Evolutionary conservation across 2,329 filamentous ascomycete genomes (phyloP).

Genomic region (Aspergillus hortae): DNA sequence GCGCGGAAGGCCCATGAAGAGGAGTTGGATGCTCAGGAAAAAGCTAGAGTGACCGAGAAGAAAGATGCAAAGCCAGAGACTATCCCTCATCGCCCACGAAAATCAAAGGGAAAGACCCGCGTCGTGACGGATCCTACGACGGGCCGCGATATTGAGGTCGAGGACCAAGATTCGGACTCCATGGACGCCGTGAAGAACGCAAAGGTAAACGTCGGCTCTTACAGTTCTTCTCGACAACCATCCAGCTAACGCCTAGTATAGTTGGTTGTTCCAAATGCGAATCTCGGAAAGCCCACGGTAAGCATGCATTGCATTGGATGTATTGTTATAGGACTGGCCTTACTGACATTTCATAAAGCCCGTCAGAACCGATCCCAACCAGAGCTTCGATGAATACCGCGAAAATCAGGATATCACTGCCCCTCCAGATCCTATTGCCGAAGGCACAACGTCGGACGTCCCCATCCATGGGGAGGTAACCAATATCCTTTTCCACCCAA

Average conservation of each 20-base stretch:
- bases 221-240: not conserved
- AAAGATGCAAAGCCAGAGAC: constrained; percentile 12
- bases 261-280: constrained; percentile 85
- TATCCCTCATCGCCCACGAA: constrained; percentile 48
- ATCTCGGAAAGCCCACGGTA: constrained; percentile 69
- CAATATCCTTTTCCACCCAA: constrained; percentile 92
- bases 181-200: constrained; percentile 70
- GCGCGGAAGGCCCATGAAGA: constrained; percentile 54
- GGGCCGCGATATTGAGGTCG: constrained; percentile 78
- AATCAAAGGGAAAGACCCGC: constrained; percentile 47
- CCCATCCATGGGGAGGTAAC: constrained; percentile 96
- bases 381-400: constrained; percentile 77
- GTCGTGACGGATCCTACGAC: constrained; percentile 84
- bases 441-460: constrained; percentile 84
- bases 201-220: constrained; percentile 44
- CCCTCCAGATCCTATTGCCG: constrained; percentile 79
- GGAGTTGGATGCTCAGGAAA: constrained; percentile 6
- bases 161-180: constrained; percentile 70
- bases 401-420: constrained; percentile 83
- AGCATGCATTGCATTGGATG: constrained; percentile 18
- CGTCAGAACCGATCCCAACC: constrained; percentile 65
- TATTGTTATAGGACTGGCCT: not conserved
- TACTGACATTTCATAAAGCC: constrained; percentile 39
- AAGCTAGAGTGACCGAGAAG: constrained; percentile 22
- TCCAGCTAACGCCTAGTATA: constrained; percentile 28